These are phyloP conservation scores for Mrakia hoshinonis DNA, from an alignment of 768 basidiomycete species.

Conservation along the genomic window DNA sequence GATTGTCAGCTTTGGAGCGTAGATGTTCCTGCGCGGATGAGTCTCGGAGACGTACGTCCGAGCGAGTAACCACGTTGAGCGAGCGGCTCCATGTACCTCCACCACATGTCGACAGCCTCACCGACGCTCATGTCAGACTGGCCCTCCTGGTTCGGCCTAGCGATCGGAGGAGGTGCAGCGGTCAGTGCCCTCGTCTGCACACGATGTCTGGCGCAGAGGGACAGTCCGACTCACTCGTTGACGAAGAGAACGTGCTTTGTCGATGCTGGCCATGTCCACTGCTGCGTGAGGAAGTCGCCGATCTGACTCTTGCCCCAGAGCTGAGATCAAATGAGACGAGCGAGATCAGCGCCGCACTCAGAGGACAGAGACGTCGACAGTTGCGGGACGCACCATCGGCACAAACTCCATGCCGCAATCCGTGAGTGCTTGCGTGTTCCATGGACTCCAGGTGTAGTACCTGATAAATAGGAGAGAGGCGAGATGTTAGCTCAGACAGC, in stretches of 20 bases:
- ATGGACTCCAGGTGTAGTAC: background rate
- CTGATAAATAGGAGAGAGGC: too few relatives aligned
- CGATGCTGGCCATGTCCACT: background rate
- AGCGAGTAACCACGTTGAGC: background rate
- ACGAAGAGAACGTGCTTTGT: background rate
- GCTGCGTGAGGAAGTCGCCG: background rate
- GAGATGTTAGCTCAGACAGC: too few relatives aligned
- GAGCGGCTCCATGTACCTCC: slow-evolving; percentile 3
- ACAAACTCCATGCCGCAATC: slow-evolving; percentile 4
- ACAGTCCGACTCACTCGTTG: background rate
- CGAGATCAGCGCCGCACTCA: too few relatives aligned
- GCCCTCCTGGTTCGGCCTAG: background rate
- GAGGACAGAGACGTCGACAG: background rate
- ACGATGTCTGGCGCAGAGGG: background rate
- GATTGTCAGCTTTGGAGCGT: background rate
- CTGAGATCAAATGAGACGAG: background rate
- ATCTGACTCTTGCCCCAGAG: background rate
- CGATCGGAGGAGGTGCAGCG: background rate
- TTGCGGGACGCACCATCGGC: background rate
- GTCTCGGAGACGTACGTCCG: background rate
- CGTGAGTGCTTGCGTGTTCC: background rate
- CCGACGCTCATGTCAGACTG: slow-evolving; percentile 1
- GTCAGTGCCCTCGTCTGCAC: too few relatives aligned
- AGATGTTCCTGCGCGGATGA: too few relatives aligned
- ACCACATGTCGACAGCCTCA: background rate